Evolutionary conservation across 202 grass and related monocot genomes (phyloP).

Genomic region (Elaeis oleifera): DNA sequence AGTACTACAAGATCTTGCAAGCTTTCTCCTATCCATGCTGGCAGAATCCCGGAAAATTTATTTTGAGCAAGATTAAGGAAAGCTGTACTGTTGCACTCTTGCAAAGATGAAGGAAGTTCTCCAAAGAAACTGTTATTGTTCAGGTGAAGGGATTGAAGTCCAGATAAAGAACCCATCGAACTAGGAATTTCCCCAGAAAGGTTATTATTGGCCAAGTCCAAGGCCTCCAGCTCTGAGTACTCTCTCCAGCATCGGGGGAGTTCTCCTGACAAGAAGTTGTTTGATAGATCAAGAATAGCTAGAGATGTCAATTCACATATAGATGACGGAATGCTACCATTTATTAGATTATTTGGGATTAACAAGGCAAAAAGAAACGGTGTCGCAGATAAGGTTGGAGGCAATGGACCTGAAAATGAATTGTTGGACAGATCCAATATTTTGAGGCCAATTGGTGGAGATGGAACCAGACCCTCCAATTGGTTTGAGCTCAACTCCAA

Average conservation of each 20-base stretch:
- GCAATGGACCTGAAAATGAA: conserved; percentile 23
- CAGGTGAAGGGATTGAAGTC: conserved; percentile 4
- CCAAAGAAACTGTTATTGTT: conserved; percentile 28
- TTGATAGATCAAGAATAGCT: conserved; percentile 31
- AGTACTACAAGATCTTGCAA: background rate
- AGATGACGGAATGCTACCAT: conserved; percentile 19
- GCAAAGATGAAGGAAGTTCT: conserved; percentile 18
- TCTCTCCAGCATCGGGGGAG: conserved; percentile 15
- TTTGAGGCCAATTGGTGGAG: background rate
- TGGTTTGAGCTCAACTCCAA: conserved; percentile 16
- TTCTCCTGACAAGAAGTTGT: conserved; percentile 25
- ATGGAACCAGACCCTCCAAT: conserved; percentile 29
- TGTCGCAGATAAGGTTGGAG: background rate
- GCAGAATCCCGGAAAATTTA: conserved; percentile 33
- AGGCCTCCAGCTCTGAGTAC: background rate
- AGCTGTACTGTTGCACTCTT: background rate
- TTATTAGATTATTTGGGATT: conserved; percentile 10
- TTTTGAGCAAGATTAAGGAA: conserved; percentile 31
- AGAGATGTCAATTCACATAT: conserved; percentile 25
- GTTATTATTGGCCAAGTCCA: conserved; percentile 34
- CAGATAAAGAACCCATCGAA: conserved; percentile 8
- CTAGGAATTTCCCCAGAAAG: conserved; percentile 32
- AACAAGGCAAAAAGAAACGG: background rate
- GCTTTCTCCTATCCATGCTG: conserved; percentile 32
- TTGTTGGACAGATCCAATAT: conserved; percentile 21